phyloP scores from a whole-genome alignment of 164 flowering plant species.

The Chimonanthus praecox region DNA sequence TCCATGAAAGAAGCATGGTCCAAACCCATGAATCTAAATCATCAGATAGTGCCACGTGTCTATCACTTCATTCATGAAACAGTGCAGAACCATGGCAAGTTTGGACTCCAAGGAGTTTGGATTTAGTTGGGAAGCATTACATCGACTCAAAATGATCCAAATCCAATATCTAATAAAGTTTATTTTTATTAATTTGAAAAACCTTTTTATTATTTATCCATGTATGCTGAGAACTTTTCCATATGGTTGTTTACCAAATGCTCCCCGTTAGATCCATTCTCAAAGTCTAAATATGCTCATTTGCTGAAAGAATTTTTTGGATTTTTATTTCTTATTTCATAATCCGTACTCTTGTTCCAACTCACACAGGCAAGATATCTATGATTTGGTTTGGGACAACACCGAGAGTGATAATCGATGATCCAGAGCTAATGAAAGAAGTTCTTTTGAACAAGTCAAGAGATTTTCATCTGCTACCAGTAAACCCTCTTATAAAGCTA shows the following conservation, averaged over 20 bases:
- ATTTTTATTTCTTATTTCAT: neutral
- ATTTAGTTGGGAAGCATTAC: no score
- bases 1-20: constrained; percentile 2
- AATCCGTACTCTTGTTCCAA: neutral
- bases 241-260: neutral
- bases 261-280: neutral
- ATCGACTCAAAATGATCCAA: no score
- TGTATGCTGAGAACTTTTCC: no score
- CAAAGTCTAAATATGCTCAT: neutral
- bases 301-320: no score
- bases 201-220: no score
- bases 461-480: neutral
- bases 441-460: constrained; percentile 4
- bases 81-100: constrained; percentile 7
- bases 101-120: neutral
- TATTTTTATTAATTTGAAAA: no score
- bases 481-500: neutral
- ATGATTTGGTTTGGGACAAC: constrained; percentile 4
- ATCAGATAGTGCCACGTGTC: constrained; percentile 5
- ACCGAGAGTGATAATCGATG: neutral
- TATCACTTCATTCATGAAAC: constrained; percentile 6
- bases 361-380: constrained; percentile 2
- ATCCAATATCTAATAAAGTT: no score
- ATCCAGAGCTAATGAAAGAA: constrained; percentile 3
- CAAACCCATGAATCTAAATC: constrained; percentile 7